Percentiles rank a stretch among this genome's conserved stretches.
Evolutionary conservation across 176 grass and related monocot genomes (phyloP).

Genomic region (Cocos nucifera): DNA sequence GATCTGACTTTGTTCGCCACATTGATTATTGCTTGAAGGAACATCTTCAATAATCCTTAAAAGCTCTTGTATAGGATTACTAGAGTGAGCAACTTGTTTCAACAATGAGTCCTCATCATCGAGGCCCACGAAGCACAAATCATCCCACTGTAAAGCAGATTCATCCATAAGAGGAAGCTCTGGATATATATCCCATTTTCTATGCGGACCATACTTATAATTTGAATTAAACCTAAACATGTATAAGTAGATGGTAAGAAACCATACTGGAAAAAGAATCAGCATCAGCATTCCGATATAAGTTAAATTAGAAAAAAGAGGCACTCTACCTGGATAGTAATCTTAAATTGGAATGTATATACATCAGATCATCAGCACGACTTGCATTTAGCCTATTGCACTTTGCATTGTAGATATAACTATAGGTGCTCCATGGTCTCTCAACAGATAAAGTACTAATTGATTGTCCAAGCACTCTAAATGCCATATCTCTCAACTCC

Average conservation of each 20-base stretch:
- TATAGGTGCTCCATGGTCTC: conserved; percentile 24
- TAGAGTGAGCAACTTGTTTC: conserved; percentile 19
- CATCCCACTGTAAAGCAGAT: conserved; percentile 17
- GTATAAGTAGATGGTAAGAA: neutral
- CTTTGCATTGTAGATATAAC: conserved; percentile 18
- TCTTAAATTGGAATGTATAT: conserved; percentile 21
- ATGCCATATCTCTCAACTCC: conserved; percentile 26
- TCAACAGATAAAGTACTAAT: conserved; percentile 19
- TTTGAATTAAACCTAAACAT: conserved; percentile 22
- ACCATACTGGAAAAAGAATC: neutral
- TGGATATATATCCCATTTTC: conserved; percentile 23
- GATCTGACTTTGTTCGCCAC: conserved; percentile 15
- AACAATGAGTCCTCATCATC: conserved; percentile 18
- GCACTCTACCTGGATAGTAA: conserved; percentile 20
- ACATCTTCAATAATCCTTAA: conserved; percentile 25
- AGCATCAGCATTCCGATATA: neutral
- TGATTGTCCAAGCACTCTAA: conserved; percentile 19
- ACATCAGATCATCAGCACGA: conserved; percentile 11
- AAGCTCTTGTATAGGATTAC: conserved; percentile 23
- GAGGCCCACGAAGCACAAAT: conserved; percentile 23
- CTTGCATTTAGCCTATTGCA: neutral
- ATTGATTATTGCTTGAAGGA: conserved; percentile 12
- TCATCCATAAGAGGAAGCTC: conserved; percentile 18
- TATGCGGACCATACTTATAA: conserved; percentile 18
- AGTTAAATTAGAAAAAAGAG: neutral